phyloP scores from a whole-genome alignment of 164 flowering plant genomes.

The Tetracentron sinense region DNA sequence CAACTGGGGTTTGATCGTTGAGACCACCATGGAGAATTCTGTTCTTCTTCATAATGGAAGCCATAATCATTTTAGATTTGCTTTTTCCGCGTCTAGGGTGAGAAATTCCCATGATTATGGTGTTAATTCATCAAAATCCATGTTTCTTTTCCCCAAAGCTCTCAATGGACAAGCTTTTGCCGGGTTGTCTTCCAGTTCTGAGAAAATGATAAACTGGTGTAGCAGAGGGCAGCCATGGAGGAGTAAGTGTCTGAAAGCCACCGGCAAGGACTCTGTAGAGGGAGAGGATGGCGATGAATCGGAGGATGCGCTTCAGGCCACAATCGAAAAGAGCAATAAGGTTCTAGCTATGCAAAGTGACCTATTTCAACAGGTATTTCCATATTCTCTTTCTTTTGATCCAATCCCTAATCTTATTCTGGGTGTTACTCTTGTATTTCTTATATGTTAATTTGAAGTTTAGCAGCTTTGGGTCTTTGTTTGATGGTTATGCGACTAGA shows the following conservation, averaged over 20 bases:
- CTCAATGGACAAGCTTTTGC: slow-evolving; percentile 3
- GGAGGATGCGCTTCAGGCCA: slow-evolving; percentile 58
- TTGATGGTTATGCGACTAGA: neutral
- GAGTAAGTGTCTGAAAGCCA: slow-evolving; percentile 28
- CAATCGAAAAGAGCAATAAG: slow-evolving; percentile 84
- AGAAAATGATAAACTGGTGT: slow-evolving; percentile 14
- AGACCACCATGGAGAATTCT: slow-evolving; percentile 29
- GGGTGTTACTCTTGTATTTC: neutral
- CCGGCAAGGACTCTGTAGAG: slow-evolving; percentile 20
- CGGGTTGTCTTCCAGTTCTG: slow-evolving; percentile 18
- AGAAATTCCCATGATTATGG: slow-evolving; percentile 20
- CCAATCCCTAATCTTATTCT: neutral
- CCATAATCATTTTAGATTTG: slow-evolving; percentile 19
- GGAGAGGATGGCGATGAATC: slow-evolving; percentile 34
- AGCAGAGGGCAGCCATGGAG: slow-evolving; percentile 24
- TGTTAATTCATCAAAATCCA: slow-evolving; percentile 10
- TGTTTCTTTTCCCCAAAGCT: slow-evolving; percentile 13
- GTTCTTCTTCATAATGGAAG: slow-evolving; percentile 20
- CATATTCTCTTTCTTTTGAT: no score
- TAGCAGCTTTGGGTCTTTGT: neutral
- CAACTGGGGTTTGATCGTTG: slow-evolving; percentile 20
- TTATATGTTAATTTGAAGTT: neutral
- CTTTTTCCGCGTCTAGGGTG: slow-evolving; percentile 13
- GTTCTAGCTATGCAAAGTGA: slow-evolving; percentile 78
- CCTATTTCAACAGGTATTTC: slow-evolving; percentile 65